These are phyloP conservation scores for Yamadazyma dushanensis DNA, from an alignment of 1,139 yeast species.

Conservation along the genomic window DNA sequence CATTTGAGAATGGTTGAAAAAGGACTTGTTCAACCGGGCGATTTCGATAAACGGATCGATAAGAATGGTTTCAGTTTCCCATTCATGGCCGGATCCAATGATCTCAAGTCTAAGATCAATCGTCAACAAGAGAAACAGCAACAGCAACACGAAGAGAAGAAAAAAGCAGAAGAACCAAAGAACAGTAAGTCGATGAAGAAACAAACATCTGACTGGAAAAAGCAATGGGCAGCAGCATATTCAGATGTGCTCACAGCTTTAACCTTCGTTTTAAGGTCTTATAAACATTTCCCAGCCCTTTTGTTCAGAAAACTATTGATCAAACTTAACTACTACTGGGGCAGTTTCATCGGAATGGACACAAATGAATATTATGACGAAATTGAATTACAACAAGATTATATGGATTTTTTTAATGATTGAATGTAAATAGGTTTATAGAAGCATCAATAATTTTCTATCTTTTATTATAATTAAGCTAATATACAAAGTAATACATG, in stretches of 20 bases:
- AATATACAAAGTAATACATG: slow-evolving; percentile 2
- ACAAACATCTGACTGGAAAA: slow-evolving; percentile 6
- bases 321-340: slow-evolving; percentile 65
- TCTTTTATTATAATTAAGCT: background rate
- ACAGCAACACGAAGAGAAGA: slow-evolving; percentile 5
- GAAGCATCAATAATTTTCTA: background rate
- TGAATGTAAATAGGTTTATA: slow-evolving; percentile 5
- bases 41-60: slow-evolving; percentile 33
- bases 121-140: slow-evolving; percentile 5
- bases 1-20: slow-evolving; percentile 43
- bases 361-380: slow-evolving; percentile 19
- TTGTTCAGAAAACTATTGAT: slow-evolving; percentile 51
- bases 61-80: slow-evolving; percentile 44
- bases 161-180: slow-evolving; percentile 7
- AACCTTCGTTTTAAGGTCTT: slow-evolving; percentile 64
- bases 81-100: slow-evolving; percentile 24
- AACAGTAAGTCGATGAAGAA: background rate
- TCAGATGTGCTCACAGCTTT: slow-evolving; percentile 63
- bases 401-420: slow-evolving; percentile 16
- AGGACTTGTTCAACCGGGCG: slow-evolving; percentile 44
- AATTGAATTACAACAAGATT: slow-evolving; percentile 18
- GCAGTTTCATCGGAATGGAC: slow-evolving; percentile 64
- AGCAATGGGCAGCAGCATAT: slow-evolving; percentile 42
- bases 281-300: slow-evolving; percentile 67
- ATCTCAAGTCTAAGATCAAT: slow-evolving; percentile 13